Evolutionary conservation across 2,329 filamentous ascomycete genomes (phyloP).

Genomic region (Ascochyta koolunga): DNA sequence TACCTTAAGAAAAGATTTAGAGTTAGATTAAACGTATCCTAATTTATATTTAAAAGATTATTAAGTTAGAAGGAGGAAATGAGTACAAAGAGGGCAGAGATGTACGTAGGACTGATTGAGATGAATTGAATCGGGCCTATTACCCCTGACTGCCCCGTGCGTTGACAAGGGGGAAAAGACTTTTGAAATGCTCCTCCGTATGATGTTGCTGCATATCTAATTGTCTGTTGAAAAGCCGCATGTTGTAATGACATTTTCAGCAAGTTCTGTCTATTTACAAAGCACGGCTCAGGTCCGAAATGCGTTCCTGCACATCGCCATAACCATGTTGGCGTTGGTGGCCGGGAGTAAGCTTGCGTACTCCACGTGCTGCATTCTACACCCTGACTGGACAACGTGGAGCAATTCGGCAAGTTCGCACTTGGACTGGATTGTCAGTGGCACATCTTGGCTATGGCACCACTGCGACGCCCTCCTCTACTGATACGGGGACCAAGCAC

Average conservation of each 20-base stretch:
- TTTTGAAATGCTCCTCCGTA: too few species aligned
- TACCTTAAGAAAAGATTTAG: too few species aligned
- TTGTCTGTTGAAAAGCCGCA: background rate
- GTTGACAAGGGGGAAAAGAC: too few species aligned
- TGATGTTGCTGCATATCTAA: background rate
- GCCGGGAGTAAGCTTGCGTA: background rate
- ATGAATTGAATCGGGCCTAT: too few species aligned
- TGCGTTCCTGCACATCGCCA: constrained; percentile 9
- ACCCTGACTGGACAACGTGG: constrained; percentile 26
- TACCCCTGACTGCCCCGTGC: too few species aligned
- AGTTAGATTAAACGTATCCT: too few species aligned
- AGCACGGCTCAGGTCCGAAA: constrained; percentile 7
- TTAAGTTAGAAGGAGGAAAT: too few species aligned
- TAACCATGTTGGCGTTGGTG: constrained; percentile 18
- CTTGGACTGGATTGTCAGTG: constrained; percentile 25
- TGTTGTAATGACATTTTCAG: background rate
- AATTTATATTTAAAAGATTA: too few species aligned
- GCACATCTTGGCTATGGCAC: constrained; percentile 29
- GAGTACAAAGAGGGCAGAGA: too few species aligned
- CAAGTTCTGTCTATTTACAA: background rate
- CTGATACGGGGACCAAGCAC: constrained; percentile 23
- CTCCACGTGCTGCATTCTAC: constrained; percentile 21
- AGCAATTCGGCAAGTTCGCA: constrained; percentile 22
- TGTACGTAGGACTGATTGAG: too few species aligned
- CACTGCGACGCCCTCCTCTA: constrained; percentile 22